Conservation (phyloP, 352 stramenopile species). For the Phytophthora meadii region DNA sequence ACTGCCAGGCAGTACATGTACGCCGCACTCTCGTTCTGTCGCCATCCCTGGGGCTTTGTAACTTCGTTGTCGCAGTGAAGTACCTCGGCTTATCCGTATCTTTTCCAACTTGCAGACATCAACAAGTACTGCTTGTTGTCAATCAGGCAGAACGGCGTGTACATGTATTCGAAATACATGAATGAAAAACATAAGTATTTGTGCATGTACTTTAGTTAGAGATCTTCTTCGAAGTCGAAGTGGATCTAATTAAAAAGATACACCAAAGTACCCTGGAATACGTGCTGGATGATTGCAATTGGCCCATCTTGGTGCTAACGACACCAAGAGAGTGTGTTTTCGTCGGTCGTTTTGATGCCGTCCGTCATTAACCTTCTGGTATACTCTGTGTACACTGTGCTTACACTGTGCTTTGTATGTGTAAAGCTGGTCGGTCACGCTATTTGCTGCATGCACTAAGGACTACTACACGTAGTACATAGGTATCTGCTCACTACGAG, state of each 20-base stretch:
- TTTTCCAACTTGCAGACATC: background rate
- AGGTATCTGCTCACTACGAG: no score
- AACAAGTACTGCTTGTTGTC: no score
- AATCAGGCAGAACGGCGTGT: no score
- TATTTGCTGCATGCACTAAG: no score
- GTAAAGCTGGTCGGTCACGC: no score
- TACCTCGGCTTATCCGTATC: conserved; percentile 2
- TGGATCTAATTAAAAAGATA: background rate
- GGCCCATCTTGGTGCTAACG: background rate
- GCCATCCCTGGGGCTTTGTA: background rate
- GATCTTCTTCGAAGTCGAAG: no score
- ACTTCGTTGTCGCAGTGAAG: background rate
- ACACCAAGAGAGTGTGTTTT: conserved; percentile 8
- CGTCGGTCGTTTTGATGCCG: conserved; percentile 4
- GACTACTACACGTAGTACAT: no score
- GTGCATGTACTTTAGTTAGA: background rate
- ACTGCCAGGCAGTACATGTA: no score
- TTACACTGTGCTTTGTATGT: no score
- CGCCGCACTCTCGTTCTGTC: no score
- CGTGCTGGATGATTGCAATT: background rate
- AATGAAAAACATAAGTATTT: background rate
- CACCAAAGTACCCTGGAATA: background rate
- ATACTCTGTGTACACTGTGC: no score
- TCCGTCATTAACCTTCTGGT: no score
- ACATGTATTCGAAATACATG: background rate